Evolutionary conservation across 768 basidiomycete genomes (phyloP).

Genomic region (Rhodotorula paludigena): DNA sequence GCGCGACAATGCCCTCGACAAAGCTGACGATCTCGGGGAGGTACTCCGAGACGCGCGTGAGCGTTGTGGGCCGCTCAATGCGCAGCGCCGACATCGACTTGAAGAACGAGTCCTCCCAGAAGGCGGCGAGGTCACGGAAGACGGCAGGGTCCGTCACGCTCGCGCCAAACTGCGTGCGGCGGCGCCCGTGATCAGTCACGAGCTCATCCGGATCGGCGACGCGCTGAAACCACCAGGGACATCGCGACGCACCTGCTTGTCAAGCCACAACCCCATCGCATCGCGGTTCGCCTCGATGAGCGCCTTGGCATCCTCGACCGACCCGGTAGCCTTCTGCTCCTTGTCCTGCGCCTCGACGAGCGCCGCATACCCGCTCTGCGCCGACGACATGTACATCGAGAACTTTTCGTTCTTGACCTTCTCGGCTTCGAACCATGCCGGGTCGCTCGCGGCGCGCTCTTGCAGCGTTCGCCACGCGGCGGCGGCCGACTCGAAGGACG

Average conservation of each 20-base stretch:
- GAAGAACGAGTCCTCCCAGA: conserved; percentile 88
- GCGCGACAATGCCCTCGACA: conserved; percentile 74
- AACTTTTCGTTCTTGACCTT: conserved; percentile 83
- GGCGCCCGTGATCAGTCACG: neutral
- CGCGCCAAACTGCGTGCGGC: conserved; percentile 58
- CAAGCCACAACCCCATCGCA: conserved; percentile 66
- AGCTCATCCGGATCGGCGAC: too few species aligned
- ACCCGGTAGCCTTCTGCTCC: conserved; percentile 41
- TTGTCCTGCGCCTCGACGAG: conserved; percentile 13
- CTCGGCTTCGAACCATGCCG: conserved; percentile 65
- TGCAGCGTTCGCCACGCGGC: conserved; percentile 57
- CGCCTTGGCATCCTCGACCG: conserved; percentile 41
- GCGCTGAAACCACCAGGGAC: too few species aligned
- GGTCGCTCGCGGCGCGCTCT: conserved; percentile 53
- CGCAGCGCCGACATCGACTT: conserved; percentile 83
- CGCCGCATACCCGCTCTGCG: conserved; percentile 52
- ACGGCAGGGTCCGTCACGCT: conserved; percentile 82
- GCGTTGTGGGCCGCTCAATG: conserved; percentile 77
- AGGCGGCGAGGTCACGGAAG: conserved; percentile 70
- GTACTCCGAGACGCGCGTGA: conserved; percentile 95
- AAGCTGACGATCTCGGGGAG: conserved; percentile 90
- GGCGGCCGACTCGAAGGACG: conserved; percentile 11
- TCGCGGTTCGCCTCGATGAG: conserved; percentile 73
- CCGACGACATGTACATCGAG: conserved; percentile 73
- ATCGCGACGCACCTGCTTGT: conserved; percentile 59